phyloP scores from a whole-genome alignment of 768 basidiomycete genomes.

The Russula foetens region DNA sequence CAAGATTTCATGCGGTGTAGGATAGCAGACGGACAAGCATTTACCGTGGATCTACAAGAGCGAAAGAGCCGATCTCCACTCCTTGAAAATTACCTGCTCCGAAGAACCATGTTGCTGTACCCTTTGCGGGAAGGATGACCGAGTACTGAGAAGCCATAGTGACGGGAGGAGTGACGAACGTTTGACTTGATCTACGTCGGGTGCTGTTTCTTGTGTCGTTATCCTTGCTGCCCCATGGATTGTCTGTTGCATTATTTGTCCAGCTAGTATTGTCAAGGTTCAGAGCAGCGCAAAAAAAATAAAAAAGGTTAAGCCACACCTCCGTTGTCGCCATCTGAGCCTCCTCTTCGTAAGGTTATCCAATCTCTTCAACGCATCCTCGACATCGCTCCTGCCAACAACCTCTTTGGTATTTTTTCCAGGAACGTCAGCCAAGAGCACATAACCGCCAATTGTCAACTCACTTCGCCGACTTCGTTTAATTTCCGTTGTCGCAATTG shows the following conservation, averaged over 20 bases:
- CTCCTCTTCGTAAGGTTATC: too few relatives aligned
- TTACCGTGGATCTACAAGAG: background rate
- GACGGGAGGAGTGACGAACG: too few relatives aligned
- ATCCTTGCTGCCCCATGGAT: too few relatives aligned
- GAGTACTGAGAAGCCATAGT: too few relatives aligned
- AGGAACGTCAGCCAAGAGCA: background rate
- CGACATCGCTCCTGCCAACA: background rate
- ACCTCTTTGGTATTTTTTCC: background rate
- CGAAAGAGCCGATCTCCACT: background rate
- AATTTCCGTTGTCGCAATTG: background rate
- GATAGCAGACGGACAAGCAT: background rate
- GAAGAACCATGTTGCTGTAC: background rate
- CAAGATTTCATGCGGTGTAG: background rate
- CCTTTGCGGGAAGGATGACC: background rate
- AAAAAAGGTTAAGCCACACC: too few relatives aligned
- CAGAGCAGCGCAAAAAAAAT: too few relatives aligned
- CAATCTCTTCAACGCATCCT: too few relatives aligned
- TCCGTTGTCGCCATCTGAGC: background rate
- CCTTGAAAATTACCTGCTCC: background rate
- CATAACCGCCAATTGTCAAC: background rate
- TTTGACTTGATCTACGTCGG: too few relatives aligned
- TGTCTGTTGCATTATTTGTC: too few relatives aligned
- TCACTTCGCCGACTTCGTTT: background rate
- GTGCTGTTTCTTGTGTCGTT: background rate
- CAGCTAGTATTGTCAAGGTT: too few relatives aligned